These are phyloP conservation scores for Conringia planisiliqua DNA, from an alignment of 345 rosid genomes.

Conservation along the genomic window DNA sequence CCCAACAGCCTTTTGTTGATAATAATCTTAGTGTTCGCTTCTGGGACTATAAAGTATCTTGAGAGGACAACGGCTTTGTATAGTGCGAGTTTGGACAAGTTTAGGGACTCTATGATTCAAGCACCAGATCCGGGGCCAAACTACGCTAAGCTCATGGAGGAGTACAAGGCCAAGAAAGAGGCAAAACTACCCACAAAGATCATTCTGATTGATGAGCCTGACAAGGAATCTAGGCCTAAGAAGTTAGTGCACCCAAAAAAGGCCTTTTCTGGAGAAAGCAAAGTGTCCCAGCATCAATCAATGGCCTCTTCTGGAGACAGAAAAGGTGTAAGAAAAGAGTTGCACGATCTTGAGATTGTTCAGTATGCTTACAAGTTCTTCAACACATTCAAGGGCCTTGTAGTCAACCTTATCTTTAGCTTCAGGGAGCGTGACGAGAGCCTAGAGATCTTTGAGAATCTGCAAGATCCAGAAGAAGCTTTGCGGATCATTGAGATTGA, in stretches of 20 bases:
- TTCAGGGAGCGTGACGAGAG: conserved; percentile 47
- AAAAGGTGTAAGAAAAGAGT: neutral
- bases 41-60: conserved; percentile 56
- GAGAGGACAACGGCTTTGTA: conserved; percentile 59
- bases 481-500: conserved; percentile 51
- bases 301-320: neutral
- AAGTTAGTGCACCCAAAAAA: conserved; percentile 8
- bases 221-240: conserved; percentile 27
- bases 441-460: conserved; percentile 37
- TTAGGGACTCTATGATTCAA: conserved; percentile 55
- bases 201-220: conserved; percentile 43
- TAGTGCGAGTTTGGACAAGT: conserved; percentile 54
- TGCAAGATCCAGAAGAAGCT: conserved; percentile 37
- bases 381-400: conserved; percentile 49
- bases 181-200: conserved; percentile 44
- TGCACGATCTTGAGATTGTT: conserved; percentile 26
- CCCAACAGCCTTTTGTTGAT: conserved; percentile 37
- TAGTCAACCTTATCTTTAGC: conserved; percentile 57
- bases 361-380: conserved; percentile 41
- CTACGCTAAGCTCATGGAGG: conserved; percentile 64
- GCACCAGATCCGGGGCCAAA: conserved; percentile 62
- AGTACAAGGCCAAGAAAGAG: conserved; percentile 45
- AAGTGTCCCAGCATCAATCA: conserved; percentile 2
- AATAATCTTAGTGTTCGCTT: conserved; percentile 38
- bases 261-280: neutral